Evolutionary conservation across 2,329 filamentous ascomycete genomes (phyloP).

Genomic region (Laburnicola sp.): DNA sequence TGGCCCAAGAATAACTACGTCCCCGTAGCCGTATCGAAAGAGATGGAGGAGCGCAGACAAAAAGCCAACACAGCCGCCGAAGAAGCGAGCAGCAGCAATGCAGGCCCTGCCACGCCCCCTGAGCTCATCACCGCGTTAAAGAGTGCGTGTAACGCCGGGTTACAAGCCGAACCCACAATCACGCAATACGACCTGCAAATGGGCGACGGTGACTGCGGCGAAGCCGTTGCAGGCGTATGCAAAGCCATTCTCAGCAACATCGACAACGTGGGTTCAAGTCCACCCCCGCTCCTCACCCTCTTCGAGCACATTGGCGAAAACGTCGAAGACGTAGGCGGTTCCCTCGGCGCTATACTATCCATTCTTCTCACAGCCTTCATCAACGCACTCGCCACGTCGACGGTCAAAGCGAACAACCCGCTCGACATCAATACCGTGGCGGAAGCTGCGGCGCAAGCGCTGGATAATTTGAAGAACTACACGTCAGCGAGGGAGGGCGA

Average conservation of each 20-base stretch:
- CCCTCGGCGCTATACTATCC: slow-evolving; percentile 72
- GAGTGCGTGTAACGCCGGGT: slow-evolving; percentile 51
- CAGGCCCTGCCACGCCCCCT: slow-evolving; percentile 46
- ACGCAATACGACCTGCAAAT: slow-evolving; percentile 77
- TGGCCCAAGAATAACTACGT: slow-evolving; percentile 56
- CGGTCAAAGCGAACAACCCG: slow-evolving; percentile 33
- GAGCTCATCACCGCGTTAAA: slow-evolving; percentile 46
- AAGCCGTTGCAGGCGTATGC: slow-evolving; percentile 67
- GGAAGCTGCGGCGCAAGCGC: slow-evolving; percentile 48
- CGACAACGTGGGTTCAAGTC: slow-evolving; percentile 59
- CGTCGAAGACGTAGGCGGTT: slow-evolving; percentile 73
- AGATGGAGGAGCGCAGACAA: slow-evolving; percentile 30
- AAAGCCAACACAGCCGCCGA: slow-evolving; percentile 35
- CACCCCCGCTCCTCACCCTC: slow-evolving; percentile 56
- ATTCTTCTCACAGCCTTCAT: slow-evolving; percentile 85
- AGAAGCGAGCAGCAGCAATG: slow-evolving; percentile 19
- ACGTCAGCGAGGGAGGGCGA: slow-evolving; percentile 88
- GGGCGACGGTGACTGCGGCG: slow-evolving; percentile 87
- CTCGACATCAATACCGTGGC: slow-evolving; percentile 43
- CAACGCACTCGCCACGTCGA: slow-evolving; percentile 43
- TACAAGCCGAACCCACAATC: slow-evolving; percentile 64
- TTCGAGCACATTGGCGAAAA: slow-evolving; percentile 62
- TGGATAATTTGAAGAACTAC: slow-evolving; percentile 61
- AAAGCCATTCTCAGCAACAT: slow-evolving; percentile 55
- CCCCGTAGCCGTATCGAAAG: slow-evolving; percentile 29